Conservation (phyloP, 495 filamentous ascomycete genomes). For the Filosporella fistucella region DNA sequence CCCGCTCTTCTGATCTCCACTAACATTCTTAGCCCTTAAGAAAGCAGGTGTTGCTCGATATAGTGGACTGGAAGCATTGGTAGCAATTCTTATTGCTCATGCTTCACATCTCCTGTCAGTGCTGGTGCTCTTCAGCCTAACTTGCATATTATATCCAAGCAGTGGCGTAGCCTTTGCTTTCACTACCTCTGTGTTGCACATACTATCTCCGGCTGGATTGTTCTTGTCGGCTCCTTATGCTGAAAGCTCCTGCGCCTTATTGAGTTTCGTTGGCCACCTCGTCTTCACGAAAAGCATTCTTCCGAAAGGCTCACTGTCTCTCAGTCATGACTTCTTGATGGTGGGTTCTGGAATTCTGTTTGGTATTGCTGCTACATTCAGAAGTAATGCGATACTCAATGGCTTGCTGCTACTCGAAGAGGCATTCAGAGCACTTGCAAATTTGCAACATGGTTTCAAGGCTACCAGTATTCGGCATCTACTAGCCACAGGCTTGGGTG, state of each 20-base stretch:
- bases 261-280: constrained; percentile 70
- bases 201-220: constrained; percentile 80
- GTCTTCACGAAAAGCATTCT: constrained; percentile 58
- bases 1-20: not conserved
- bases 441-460: constrained; percentile 14
- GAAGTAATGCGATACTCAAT: constrained; percentile 85
- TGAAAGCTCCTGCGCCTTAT: constrained; percentile 74
- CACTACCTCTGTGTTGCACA: constrained; percentile 65
- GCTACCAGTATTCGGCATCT: constrained; percentile 36
- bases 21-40: constrained; percentile 12
- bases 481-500: constrained; percentile 54
- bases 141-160: constrained; percentile 24
- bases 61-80: constrained; percentile 24
- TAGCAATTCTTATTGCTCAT: constrained; percentile 57
- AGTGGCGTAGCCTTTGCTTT: constrained; percentile 48
- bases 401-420: constrained; percentile 60
- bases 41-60: constrained; percentile 6
- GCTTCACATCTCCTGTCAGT: constrained; percentile 63
- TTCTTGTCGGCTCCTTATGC: constrained; percentile 87
- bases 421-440: constrained; percentile 23
- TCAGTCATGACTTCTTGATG: constrained; percentile 39
- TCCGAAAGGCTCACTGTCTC: constrained; percentile 14
- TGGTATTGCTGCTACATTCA: constrained; percentile 66
- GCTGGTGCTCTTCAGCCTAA: constrained; percentile 52
- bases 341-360: constrained; percentile 63